Base-by-base conservation (phyloP, 1,139 yeast genomes). In the Candida freyschussii region DNA sequence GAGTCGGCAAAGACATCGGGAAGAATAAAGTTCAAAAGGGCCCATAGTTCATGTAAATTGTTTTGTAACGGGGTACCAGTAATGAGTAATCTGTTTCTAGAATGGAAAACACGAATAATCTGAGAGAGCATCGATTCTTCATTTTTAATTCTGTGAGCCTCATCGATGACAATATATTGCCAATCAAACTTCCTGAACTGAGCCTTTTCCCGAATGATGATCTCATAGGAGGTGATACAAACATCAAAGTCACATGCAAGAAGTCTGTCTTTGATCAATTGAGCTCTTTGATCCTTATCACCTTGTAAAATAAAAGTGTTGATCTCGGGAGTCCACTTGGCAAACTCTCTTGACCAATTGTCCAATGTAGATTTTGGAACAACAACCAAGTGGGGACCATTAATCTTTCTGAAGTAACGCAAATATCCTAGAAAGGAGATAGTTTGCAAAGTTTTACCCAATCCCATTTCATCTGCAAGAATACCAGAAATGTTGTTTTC, bases 381-480 rank as follows among this genome's bases (percentile, higher is more conserved):
- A 41, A 82, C 70, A 17, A 82, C 76, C 43, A 82, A 63, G 54
- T 78, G 85, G 1, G 91, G 93, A 0, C 93, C 93, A 37, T 67
- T 71, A 22, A 78, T 66, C 11, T 69, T 61, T 46, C 69, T 73
- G 33, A 74, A 59, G 50, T 75, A 79, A 41, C 91, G 65, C 31
- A 82, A 60, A 49, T 78, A 81, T 1, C 91, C 91, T 34, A 82
- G 60, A 47, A 82, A 82, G 6, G 97, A 77, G 40, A 91, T 86
- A 0, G 96, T 86, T 57, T 91, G 98, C 40, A 91, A 67, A 1
- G 98, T 91, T 56, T 91, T 91, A 40, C 98, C 98, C 38, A 91
- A 69, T 2, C 98, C 98, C 98, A 91, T 91, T 59, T 91, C 98
- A 60, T 91, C 98, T 8, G 98, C 98, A 39, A 91, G 68, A 30